Evolutionary conservation across 495 filamentous ascomycete species (phyloP), one percentile per base, ranked within the genome.

Genomic region (Aspergillus bridgeri): DNA sequence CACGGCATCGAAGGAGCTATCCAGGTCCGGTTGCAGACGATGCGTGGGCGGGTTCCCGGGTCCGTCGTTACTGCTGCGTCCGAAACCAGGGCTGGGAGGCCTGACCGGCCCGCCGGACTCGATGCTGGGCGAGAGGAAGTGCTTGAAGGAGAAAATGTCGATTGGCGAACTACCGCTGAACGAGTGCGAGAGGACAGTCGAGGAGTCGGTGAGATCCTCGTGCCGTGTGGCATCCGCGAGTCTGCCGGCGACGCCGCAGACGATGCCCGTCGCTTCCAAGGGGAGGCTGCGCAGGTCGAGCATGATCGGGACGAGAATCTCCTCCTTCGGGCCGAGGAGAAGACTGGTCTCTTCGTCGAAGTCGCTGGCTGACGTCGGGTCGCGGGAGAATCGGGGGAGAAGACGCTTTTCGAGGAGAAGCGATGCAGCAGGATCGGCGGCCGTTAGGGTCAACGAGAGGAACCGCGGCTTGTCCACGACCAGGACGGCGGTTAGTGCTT

Each of bases 231-330:
- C 82, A 20, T 83, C 82, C 2, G 90, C 89, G 43, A 96, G 77
- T 59, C 83, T 82, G 15, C 90, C 89, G 1, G 92, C 92, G 19
- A 97, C 89, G 7, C 92, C 92, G 62, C 91, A 96, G 38, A 97
- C 90, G 53, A 97, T 96, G 33, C 94, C 94, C 1, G 91, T 96
- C 4, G 90, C 91, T 70, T 96, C 92, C 21, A 92, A 79, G 1
- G 92, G 90, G 3, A 98, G 77, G 25, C 86, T 84, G 20, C 82
- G 82, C 50, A 98, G 77, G 62, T 97, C 91, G 3, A 98, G 81
- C 60, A 89, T 93, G 59, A 98, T 94, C 0, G 94, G 92, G 15
- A 98, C 84, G 17, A 96, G 81, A 29, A 84, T 82, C 50, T 90
- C 88, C 48, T 91, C 88, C 45, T 87, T 90, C 25, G 86, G 86